Evolutionary conservation across 176 grass and related monocot species (phyloP), one percentile per base, ranked within the genome.

Genomic region (Juncus effusus): DNA sequence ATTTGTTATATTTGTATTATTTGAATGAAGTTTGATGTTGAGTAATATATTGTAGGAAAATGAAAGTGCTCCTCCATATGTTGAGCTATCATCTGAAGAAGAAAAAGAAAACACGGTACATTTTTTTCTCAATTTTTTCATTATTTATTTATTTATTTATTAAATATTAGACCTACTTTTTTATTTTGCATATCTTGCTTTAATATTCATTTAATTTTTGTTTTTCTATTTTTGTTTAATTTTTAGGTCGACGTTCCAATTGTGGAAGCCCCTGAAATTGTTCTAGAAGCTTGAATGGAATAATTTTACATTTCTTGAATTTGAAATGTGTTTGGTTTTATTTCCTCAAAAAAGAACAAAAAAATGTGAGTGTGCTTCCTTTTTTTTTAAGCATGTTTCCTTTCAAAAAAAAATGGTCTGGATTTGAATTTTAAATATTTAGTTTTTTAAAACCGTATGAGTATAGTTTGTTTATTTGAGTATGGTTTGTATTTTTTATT

Each of bases 51-150:
- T 28, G 19, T 28, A 28, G 19, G 19, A 28, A 28, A 28, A 28
- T 28, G 19, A 28, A 28, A 28, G 19, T 28, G 19, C 19, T 28
- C 19, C 19, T 28, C 19, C 66, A 38, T 59, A 67, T 10, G 61
- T 77, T 41, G 84, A 86, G 63, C 74, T 64, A 37, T 59, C 65
- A 5, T 56, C 61, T 9, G 28, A 82, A 39, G 94, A 87, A 86
- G 80, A 84, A 13, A 99, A 99, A 49, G 88, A 93, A 80, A 99
- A 99, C n/a, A 82, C 82, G 94, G 94, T 93, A 82, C 70, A 10
- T 38, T 42, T 40, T 35, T 2, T 76, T 55, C 36, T 65, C 36
- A 65, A 42, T 38, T 28, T 28, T 28, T 28, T 28, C 19, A 28
- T 28, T 28, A 28, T 28, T 1, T 28, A 28, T 28, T 28, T 4